These are phyloP conservation scores for Brassica napus DNA, from an alignment of 345 rosid genomes.

Conservation along the genomic window Da-Ae NC_063435.1:23435001-23435500, in stretches of 20 bases:
- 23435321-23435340: too few species aligned
- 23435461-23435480: conserved; percentile 59
- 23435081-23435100: too few species aligned
- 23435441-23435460: conserved; percentile 68
- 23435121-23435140: not conserved
- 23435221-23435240: conserved; percentile 42
- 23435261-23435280: conserved; percentile 54
- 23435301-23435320: too few species aligned
- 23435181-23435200: conserved; percentile 48
- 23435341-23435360: too few species aligned
- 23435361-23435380: not conserved
- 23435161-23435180: conserved; percentile 9
- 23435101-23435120: too few species aligned
- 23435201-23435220: conserved; percentile 50
- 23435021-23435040: too few species aligned
- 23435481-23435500: conserved; percentile 53
- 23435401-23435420: conserved; percentile 36
- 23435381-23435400: not conserved
- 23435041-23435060: too few species aligned
- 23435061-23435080: too few species aligned
- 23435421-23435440: conserved; percentile 79
- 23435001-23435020: too few species aligned
- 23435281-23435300: conserved; percentile 46
- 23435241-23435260: conserved; percentile 47
- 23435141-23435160: not conserved